Base-by-base conservation (phyloP, 345 rosid genomes). In the Corymbia maculata region DNA sequence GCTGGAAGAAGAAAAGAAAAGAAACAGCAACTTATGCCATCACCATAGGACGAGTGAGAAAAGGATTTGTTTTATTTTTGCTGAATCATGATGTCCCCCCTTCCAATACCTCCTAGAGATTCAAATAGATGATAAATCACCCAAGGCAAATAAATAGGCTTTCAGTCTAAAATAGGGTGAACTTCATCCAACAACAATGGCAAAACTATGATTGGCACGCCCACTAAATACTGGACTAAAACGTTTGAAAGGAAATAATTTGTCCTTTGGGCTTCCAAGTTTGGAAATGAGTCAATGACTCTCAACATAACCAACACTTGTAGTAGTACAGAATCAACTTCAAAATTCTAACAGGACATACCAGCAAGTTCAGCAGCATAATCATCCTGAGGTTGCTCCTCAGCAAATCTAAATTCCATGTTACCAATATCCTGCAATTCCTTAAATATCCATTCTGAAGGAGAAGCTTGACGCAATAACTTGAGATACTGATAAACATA, bases 311-410 rank as follows among this genome's bases (percentile, higher is more conserved):
- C 45, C 87, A 64, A 68, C 68, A 90, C 36, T 80, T 21, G 22
- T 85, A 85, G 66, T 19, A 85, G 57, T 26, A 53, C 44, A 52
- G 57, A 52, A 30, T 86, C 87, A 85, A 86, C 52, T 28, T 22
- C 82, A 90, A 55, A 85, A 87, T 87, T 88, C 45, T 85, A 90
- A 86, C 80, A 84, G 47, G 42, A 86, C 88, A 88, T 79, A 98
- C 99, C 99, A 92, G 99, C 95, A 89, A 98, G 99, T 87, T 95
- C 95, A 64, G 97, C 94, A 91, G 99, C 98, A 95, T 98, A 98
- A 88, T 96, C 99, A 94, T 97, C 99, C 90, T 95, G 99, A 89
- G 98, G 94, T 92, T 95, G 96, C 90, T 98, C 98, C 94, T 98
- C 99, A 51, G 98, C 97, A 93, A 95, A 98, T 89, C 94, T 94